Evolutionary conservation across 2,329 filamentous ascomycete species (phyloP), one percentile per base, ranked within the genome.

Genomic region (Aspergillus pseudoterreus): DNA sequence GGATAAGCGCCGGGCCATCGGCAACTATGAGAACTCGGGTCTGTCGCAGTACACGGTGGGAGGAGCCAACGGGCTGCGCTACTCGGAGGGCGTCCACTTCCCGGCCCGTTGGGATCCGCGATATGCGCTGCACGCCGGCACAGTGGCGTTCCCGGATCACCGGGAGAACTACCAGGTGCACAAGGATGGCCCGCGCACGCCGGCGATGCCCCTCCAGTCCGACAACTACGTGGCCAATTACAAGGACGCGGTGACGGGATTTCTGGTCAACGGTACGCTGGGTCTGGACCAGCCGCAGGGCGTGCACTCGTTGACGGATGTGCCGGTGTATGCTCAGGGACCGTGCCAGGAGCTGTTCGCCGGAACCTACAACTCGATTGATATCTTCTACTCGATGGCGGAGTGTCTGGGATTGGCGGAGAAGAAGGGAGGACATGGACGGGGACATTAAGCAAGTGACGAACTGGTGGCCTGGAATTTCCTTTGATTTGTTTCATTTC

Each of bases 91-190:
- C 47, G 78, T 82, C 60, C 82, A 88, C 74, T 95, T 94, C 78
- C 90, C 90, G 17, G 78, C 82, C 56, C 90, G 90, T 76, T 94
- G 90, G 89, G 86, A 90, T 67, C 90, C 90, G 12, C 82, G 90
- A 30, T 94, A 92, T 73, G 87, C 87, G 52, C 82, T 95, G 46
- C 88, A 87, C 50, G 80, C 84, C 38, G 90, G 90, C 47, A 71
- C 90, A 32, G 82, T 78, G 45, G 87, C 87, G 30, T 80, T 81
- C 64, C 90, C 90, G 0, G 90, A 95, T 68, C 83, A 79, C 62
- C 80, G 87, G 19, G 90, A 95, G 76, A 81, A 88, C 73, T 95
- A 85, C 77, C 79, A 79, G 57, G 83, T 92, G 12, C 84, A 84
- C 74, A 83, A 82, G 69, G 73, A 78, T 15, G 84, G 83, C 0